These are phyloP conservation scores for Rhizopus stolonifer DNA, from an alignment of 371 early-diverging fungal genomes.

Conservation along the genomic window DNA sequence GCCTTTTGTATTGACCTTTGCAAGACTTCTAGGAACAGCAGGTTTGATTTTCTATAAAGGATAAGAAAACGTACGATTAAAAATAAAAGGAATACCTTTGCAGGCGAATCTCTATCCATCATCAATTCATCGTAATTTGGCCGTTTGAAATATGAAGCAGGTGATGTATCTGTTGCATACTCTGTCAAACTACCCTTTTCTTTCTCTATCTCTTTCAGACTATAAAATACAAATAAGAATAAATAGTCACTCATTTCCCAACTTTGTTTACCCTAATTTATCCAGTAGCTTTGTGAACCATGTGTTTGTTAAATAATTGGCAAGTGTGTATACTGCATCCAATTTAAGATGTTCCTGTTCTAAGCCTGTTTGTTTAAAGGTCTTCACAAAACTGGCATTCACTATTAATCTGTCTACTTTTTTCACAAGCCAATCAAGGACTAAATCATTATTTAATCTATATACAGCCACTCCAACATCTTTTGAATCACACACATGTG, in stretches of 20 bases:
- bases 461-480: conserved; percentile 23
- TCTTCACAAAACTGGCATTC: conserved; percentile 3
- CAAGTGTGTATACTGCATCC: conserved; percentile 24
- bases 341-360: conserved; percentile 7
- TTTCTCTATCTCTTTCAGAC: conserved; percentile 4
- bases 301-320: conserved; percentile 19
- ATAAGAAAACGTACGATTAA: too few relatives aligned
- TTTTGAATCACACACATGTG: conserved; percentile 27
- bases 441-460: conserved; percentile 15
- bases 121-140: conserved; percentile 8
- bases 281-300: conserved; percentile 24
- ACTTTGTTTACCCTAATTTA: conserved; percentile 14
- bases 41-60: conserved; percentile 16
- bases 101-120: conserved; percentile 6
- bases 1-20: conserved; percentile 27
- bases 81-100: conserved; percentile 21
- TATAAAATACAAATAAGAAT: neutral
- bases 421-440: conserved; percentile 19
- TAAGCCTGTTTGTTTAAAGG: neutral
- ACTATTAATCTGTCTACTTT: conserved; percentile 18
- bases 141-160: conserved; percentile 19
- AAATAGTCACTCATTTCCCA: too few relatives aligned
- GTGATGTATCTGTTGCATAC: conserved; percentile 19
- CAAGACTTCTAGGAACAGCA: conserved; percentile 20
- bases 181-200: conserved; percentile 16